Base-by-base conservation (phyloP, 1,284 basidiomycete species). In the Thelephora terrestris region DNA sequence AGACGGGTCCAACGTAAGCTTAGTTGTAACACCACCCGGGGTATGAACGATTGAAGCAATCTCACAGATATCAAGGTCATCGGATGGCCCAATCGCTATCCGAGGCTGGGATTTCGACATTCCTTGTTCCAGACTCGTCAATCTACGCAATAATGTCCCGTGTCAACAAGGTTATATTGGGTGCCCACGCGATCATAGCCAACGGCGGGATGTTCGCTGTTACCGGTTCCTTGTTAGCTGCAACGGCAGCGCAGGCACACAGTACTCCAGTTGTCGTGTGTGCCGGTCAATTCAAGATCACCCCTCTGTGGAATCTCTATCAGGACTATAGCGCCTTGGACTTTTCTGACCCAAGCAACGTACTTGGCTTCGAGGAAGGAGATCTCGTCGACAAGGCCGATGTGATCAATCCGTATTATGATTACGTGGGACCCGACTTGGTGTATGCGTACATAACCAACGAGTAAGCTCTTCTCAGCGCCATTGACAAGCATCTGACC, bases 371-470 rank as follows among this genome's bases (percentile, higher is more conserved):
- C 53, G 81, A 88, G 52, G 82, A 86, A 55, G 88, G 80, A 4
- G 73, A 76, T 55, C 68, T 86, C 35, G 79, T 85, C 43, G 86
- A 89, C 56, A 85, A 86, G 55, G 89, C 93, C 7, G 91, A 96
- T 55, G 87, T 95, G 9, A 73, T 91, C 32, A 92, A 91, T 61
- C 92, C 94, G 17, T 89, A 88, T 60, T 98, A 90, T 63, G 95
- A 99, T 65, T 95, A 96, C 65, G 87, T 99, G 39, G 76, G 81
- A 42, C 93, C 94, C 10, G 91, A 96, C 61, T 68, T 96, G 52
- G 79, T 99, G 47, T 88, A 94, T 62, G 85, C 93, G 17, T 95
- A 92, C 62, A 91, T 98, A 58, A 98, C 94, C 9, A 99, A 99
- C 58, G 89, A 94, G 91, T 93, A 62, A 72, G 90, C 80, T 2